These are phyloP conservation scores for Cutaneotrichosporon sp. DNA, from an alignment of 1,284 basidiomycete genomes.

Conservation along the genomic window DNA sequence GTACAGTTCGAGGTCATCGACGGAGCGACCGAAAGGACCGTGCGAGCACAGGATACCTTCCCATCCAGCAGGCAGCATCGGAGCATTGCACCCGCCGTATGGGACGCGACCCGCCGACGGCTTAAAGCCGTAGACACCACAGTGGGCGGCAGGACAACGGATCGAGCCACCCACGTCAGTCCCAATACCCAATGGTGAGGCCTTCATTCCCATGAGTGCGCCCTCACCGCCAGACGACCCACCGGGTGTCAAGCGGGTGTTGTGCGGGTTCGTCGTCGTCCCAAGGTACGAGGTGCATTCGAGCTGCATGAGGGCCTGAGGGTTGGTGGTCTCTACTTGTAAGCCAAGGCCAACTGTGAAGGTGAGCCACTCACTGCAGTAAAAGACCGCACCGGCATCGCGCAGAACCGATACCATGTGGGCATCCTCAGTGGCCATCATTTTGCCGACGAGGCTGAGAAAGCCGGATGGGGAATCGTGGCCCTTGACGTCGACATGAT, in stretches of 20 bases:
- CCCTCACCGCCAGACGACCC: constrained; percentile 50
- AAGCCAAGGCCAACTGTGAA: not conserved
- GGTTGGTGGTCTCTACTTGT: constrained; percentile 16
- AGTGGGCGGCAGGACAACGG: constrained; percentile 33
- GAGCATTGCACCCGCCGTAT: constrained; percentile 30
- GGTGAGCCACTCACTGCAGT: constrained; percentile 47
- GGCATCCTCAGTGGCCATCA: constrained; percentile 11
- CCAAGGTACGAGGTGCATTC: constrained; percentile 35
- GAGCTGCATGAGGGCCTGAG: constrained; percentile 32
- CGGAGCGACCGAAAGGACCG: constrained; percentile 39
- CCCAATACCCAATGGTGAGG: constrained; percentile 33
- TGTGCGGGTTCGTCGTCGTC: constrained; percentile 46
- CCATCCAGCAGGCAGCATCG: constrained; percentile 20
- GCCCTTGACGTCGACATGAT: constrained; percentile 46
- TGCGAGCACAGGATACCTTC: constrained; percentile 36
- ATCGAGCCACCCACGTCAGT: constrained; percentile 49
- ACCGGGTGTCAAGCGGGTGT: constrained; percentile 41
- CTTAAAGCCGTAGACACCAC: constrained; percentile 44
- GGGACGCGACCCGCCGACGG: constrained; percentile 38
- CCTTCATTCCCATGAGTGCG: constrained; percentile 44
- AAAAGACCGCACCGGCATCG: constrained; percentile 26
- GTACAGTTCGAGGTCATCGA: constrained; percentile 42
- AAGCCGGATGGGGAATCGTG: constrained; percentile 32
- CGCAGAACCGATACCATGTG: constrained; percentile 19
- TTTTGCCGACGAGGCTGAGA: constrained; percentile 17